A percentile compares a stretch with the other conserved stretches of the same genome.
Conservation (phyloP, 768 basidiomycete species). For the Mycena pura region DNA sequence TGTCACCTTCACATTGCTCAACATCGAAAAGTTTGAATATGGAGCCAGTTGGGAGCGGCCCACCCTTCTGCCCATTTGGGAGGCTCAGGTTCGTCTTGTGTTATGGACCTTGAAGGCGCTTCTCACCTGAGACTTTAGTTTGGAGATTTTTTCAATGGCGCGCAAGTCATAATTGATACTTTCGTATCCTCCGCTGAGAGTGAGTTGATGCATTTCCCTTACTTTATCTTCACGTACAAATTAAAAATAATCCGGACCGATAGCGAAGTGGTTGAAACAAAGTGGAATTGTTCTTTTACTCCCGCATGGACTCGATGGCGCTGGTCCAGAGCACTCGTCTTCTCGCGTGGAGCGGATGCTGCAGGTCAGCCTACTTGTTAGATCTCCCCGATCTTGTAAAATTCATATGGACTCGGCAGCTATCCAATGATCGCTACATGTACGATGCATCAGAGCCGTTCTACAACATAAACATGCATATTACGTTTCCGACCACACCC, state of each 20-base stretch:
- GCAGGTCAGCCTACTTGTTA: slow-evolving; percentile 69
- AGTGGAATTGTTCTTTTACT: slow-evolving; percentile 86
- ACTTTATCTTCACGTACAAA: not conserved
- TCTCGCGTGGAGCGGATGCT: slow-evolving; percentile 88
- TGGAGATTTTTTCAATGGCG: slow-evolving; percentile 94
- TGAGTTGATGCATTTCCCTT: slow-evolving; percentile 31
- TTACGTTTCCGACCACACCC: slow-evolving; percentile 86
- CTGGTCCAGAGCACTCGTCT: slow-evolving; percentile 93
- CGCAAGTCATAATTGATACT: slow-evolving; percentile 87
- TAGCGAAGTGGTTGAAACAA: slow-evolving; percentile 94
- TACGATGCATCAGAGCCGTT: slow-evolving; percentile 36
- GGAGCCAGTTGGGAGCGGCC: slow-evolving; percentile 91
- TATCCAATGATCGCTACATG: slow-evolving; percentile 75
- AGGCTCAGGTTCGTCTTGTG: slow-evolving; percentile 70
- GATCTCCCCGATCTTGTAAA: not conserved
- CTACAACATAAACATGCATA: slow-evolving; percentile 80
- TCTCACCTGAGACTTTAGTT: slow-evolving; percentile 53
- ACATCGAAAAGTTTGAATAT: slow-evolving; percentile 75
- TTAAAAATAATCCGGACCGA: too few relatives aligned
- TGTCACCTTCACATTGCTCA: slow-evolving; percentile 1
- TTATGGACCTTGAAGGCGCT: not conserved
- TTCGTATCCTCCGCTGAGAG: slow-evolving; percentile 87
- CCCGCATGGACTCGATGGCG: slow-evolving; percentile 91
- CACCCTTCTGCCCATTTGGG: slow-evolving; percentile 85
- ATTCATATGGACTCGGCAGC: slow-evolving; percentile 44